phyloP scores from a whole-genome alignment of 1,284 basidiomycete genomes.

The Trichosporon faecale region DNA sequence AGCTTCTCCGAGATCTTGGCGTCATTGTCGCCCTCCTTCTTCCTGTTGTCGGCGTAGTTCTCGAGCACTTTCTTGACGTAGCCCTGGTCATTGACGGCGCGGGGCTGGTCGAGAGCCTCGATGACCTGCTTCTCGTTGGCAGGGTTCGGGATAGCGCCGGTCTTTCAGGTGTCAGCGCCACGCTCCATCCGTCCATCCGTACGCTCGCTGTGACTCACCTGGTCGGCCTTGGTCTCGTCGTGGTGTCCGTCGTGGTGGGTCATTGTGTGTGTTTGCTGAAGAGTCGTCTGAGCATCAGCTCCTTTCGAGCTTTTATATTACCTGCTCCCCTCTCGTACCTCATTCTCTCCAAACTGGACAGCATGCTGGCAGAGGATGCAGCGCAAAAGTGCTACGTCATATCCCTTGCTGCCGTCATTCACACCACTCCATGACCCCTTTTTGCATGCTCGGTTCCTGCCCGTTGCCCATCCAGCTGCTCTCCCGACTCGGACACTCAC shows the following conservation, averaged over 20 bases:
- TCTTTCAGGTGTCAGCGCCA: background rate
- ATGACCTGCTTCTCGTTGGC: conserved; percentile 24
- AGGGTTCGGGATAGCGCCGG: conserved; percentile 13
- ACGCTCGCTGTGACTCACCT: background rate
- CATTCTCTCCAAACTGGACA: background rate
- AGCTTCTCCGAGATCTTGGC: conserved; percentile 19
- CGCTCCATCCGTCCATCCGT: background rate
- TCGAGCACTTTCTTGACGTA: conserved; percentile 20
- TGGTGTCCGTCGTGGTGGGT: conserved; percentile 26
- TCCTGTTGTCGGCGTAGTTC: conserved; percentile 23
- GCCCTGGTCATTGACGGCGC: conserved; percentile 22
- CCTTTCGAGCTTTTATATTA: background rate
- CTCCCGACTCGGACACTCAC: background rate
- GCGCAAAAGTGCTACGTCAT: background rate
- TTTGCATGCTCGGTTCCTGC: background rate
- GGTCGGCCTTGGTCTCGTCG: conserved; percentile 13
- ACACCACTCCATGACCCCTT: background rate
- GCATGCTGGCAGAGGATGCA: background rate
- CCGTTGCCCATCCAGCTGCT: background rate
- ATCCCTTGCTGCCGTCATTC: background rate
- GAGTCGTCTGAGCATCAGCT: background rate
- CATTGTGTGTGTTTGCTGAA: conserved; percentile 11
- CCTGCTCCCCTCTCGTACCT: background rate
- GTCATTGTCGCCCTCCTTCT: conserved; percentile 22
- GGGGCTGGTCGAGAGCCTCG: conserved; percentile 18